These are phyloP conservation scores for Trichosporon sp. DNA, from an alignment of 1,284 basidiomycete genomes.

Conservation along the genomic window DNA sequence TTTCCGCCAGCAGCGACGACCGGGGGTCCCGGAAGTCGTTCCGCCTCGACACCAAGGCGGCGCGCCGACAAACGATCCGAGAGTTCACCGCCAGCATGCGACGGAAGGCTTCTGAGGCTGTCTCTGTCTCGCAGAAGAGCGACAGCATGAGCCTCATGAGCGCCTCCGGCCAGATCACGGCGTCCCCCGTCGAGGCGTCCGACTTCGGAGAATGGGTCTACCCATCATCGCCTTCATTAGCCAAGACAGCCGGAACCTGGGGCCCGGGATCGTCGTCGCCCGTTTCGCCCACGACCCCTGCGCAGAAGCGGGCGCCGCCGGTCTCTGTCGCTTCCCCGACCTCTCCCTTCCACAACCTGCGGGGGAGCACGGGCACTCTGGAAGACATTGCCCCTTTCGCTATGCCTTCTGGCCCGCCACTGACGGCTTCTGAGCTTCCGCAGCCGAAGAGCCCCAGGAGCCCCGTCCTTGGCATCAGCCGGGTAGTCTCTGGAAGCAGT, in stretches of 20 bases:
- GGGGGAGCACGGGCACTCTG: not conserved
- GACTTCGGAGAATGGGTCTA: slow-evolving; percentile 2
- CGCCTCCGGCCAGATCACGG: not conserved
- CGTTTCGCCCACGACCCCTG: not conserved
- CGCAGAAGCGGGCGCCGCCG: not conserved
- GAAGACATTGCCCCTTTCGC: slow-evolving; percentile 3
- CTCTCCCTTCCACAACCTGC: not conserved
- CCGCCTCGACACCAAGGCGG: not conserved
- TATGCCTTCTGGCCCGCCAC: not conserved
- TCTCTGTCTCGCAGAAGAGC: not conserved
- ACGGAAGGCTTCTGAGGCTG: not conserved
- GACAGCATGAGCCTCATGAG: not conserved
- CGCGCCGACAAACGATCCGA: not conserved
- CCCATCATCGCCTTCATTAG: not conserved
- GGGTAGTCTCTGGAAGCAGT: slow-evolving; percentile 4
- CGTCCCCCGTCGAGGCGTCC: not conserved
- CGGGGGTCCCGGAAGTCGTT: not conserved
- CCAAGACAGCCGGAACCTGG: not conserved
- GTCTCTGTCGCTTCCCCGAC: not conserved
- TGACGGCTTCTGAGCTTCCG: not conserved
- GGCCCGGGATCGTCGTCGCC: not conserved
- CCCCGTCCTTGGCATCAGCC: not conserved
- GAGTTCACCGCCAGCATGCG: not conserved
- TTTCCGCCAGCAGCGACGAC: not conserved
- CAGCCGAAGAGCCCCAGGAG: not conserved